Base-by-base conservation (phyloP, 495 filamentous ascomycete species). In the Xylaria nigripes region DNA sequence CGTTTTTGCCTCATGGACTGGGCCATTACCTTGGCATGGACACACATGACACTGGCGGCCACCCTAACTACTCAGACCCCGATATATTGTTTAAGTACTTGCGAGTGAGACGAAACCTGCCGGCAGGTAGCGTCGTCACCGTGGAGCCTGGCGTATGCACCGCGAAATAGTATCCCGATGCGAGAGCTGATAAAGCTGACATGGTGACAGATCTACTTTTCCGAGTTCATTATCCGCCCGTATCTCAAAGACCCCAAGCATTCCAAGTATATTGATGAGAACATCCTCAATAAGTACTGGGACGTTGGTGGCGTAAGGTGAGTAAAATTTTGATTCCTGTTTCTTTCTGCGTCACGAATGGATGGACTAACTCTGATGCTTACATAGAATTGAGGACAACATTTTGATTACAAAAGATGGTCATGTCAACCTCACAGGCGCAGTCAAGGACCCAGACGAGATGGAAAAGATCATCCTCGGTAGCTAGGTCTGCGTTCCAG, bases 1-100 rank as follows among this genome's bases (percentile, higher is more conserved):
- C 90, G 6, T 96, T 96, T 74, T 86, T 95, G 65, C 91, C 91
- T 4, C 91, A 96, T 64, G 91, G 91, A 6, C 75, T 96, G 4
- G 91, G 91, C 0, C 90, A 96, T 66, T 92, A 94, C 61, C 75
- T 96, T 8, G 91, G 91, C 46, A 87, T 96, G 86, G 91, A 96
- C 68, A 95, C 89, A 6, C 91, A 96, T 70, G 91, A 96, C 64
- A 87, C 85, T 1, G 91, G 90, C 53, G 91, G 90, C 18, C 82
- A 93, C 65, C 78, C 90, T 2, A 87, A 96, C 66, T 95, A 95
- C 58, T 73, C 73, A 38, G 94, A 97, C 62, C 71, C 75, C 58
- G 91, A 99, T 68, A 67, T 81, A 40, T 86, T 96, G 80, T 95
- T 93, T 67, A 76, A 76, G 22, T 95, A 94, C 59, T 71, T 99